phyloP scores from a whole-genome alignment of 1,284 basidiomycete genomes.

The Ustilago loliicola region DNA sequence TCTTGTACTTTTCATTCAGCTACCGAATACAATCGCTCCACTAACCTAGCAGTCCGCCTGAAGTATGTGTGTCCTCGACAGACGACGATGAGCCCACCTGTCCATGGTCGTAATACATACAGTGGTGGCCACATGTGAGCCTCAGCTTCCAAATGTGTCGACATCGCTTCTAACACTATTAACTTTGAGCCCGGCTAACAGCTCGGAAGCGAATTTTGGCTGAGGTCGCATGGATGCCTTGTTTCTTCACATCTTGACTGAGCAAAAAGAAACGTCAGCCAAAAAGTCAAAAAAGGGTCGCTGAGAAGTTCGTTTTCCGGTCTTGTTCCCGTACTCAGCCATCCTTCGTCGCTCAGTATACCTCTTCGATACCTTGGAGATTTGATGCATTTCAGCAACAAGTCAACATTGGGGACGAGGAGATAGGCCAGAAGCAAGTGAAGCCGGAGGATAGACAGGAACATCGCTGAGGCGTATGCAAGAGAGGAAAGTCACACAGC shows the following conservation, averaged over 20 bases:
- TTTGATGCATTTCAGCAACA: background rate
- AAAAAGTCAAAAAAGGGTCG: slow-evolving; percentile 17
- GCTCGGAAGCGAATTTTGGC: slow-evolving; percentile 27
- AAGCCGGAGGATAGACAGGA: background rate
- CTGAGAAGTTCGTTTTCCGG: slow-evolving; percentile 23
- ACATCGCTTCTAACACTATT: background rate
- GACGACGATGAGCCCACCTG: background rate
- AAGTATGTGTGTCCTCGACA: background rate
- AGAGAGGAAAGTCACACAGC: background rate
- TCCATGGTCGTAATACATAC: too few species aligned
- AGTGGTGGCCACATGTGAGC: too few species aligned
- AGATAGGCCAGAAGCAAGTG: background rate
- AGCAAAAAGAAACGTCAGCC: background rate
- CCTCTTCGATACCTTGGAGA: background rate
- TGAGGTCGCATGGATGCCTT: background rate
- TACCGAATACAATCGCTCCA: background rate
- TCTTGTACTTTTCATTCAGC: background rate
- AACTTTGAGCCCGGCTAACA: slow-evolving; percentile 11
- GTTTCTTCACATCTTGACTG: background rate
- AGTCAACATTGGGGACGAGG: background rate
- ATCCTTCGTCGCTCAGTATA: slow-evolving; percentile 15
- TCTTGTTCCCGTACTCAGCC: slow-evolving; percentile 36
- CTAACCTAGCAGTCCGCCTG: background rate
- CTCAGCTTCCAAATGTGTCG: background rate
- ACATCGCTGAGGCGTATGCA: background rate